A percentile compares a stretch with the other conserved stretches of the same genome.
Conservation (phyloP, 208 protist genomes). For the Leishmania turanica region DNA sequence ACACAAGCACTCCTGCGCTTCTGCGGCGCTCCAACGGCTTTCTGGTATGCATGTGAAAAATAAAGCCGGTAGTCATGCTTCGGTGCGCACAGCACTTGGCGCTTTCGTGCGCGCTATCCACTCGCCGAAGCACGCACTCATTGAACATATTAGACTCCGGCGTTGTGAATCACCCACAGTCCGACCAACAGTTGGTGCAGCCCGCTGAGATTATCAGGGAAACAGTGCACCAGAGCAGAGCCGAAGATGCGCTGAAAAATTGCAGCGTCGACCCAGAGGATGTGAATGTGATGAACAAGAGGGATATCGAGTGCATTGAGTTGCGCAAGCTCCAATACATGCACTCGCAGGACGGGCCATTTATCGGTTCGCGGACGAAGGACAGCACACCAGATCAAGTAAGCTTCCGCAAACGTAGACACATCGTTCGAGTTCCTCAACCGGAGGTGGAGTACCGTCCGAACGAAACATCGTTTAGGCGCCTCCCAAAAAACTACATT, state of each 20-base stretch:
- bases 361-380: conserved; percentile 71
- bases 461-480: conserved; percentile 84
- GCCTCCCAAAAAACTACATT: conserved; percentile 70
- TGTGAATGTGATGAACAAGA: conserved; percentile 43
- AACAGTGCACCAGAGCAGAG: conserved; percentile 19
- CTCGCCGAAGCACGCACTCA: not conserved
- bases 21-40: not conserved
- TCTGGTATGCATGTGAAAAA: not conserved
- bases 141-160: not conserved
- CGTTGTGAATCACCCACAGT: not conserved
- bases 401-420: conserved; percentile 51
- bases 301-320: conserved; percentile 56
- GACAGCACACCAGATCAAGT: conserved; percentile 46
- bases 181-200: not conserved
- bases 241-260: conserved; percentile 15
- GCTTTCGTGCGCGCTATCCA: not conserved
- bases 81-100: not conserved
- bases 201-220: conserved; percentile 66
- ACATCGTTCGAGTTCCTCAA: conserved; percentile 74
- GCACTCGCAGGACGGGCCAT: conserved; percentile 82
- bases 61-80: conserved; percentile 9
- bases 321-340: conserved; percentile 76
- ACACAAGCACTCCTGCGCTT: not conserved
- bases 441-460: conserved; percentile 66
- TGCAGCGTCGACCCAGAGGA: conserved; percentile 40